Evolutionary conservation across 805 yeast species (phyloP), one percentile per base, ranked within the genome.

Genomic region (Starmerella vaccinii): DNA sequence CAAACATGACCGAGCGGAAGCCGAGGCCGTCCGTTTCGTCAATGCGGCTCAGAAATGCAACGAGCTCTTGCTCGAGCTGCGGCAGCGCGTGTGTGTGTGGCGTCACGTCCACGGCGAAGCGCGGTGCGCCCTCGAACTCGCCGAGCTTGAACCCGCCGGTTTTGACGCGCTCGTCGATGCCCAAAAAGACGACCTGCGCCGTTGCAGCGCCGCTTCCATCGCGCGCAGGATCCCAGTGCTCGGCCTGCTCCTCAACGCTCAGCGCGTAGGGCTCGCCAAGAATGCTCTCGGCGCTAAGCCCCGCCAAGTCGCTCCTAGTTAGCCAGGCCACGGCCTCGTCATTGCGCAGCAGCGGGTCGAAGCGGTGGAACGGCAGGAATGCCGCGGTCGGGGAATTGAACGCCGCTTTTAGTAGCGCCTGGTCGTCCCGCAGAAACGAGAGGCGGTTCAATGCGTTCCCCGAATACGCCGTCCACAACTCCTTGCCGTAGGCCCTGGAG

Each of bases 401-500:
- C 5, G 80, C 76, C 37, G 62, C 60, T 45, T 66, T 56, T 30
- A 82, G 72, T 57, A 80, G 80, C 26, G 69, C 73, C 16, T 65
- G 41, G 61, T 82, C 77, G 22, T 76, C 76, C 33, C 90, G 67
- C 46, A 82, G 65, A 57, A 81, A 83, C 16, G 82, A 75, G 5
- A 82, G 76, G 51, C 90, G 66, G 63, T 82, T 80, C 50, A 83
- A 67, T 5, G 76, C 77, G 52, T 71, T 77, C 15, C 73, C 73
- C 19, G 78, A 74, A 57, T 71, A 77, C 54, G 69, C 69, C 22
- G 68, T 65, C 44, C 26, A 16, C 15, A 57, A 47, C 47, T 67
- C 70, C 15, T 57, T 51, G 12, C 70, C 70, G 47, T 52, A 61
- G 21, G 21, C 30, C 22, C 46, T 26, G 16, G 61, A 55, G 10